phyloP scores from a whole-genome alignment of 352 stramenopile genomes.

The Globisporangium recalcitrans region DNA sequence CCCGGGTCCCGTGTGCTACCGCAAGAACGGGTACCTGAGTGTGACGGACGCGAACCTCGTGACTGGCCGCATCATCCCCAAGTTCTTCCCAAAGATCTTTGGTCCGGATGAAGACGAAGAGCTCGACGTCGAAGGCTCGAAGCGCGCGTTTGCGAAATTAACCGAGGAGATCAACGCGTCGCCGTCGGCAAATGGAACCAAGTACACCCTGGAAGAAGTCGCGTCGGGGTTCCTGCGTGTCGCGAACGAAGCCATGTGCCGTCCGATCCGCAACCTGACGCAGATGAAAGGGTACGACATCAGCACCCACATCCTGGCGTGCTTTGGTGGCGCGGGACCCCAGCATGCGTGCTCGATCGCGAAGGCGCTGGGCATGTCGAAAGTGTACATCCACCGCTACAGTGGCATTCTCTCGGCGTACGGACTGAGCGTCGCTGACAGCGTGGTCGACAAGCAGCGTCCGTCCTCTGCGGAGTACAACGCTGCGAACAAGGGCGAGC shows the following conservation, averaged over 20 bases:
- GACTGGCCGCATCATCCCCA: conserved; percentile 94
- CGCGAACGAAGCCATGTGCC: conserved; percentile 99
- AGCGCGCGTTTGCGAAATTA: conserved; percentile 89
- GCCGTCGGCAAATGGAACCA: conserved; percentile 39
- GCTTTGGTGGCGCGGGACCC: conserved; percentile 97
- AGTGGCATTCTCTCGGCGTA: conserved; percentile 98
- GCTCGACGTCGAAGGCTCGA: conserved; percentile 93
- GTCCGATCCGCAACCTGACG: conserved; percentile 98
- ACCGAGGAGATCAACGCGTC: conserved; percentile 85
- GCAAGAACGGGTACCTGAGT: conserved; percentile 94
- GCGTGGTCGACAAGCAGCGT: conserved; percentile 95
- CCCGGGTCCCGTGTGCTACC: conserved; percentile 95
- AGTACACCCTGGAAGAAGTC: conserved; percentile 91
- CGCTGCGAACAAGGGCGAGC: conserved; percentile 33
- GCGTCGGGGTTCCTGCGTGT: conserved; percentile 97
- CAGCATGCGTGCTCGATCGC: conserved; percentile 98
- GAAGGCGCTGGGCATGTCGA: conserved; percentile 94
- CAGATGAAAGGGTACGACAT: conserved; percentile 98
- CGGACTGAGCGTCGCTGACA: conserved; percentile 95
- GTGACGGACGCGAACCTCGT: conserved; percentile 99
- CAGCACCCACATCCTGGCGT: conserved; percentile 94
- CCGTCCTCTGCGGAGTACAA: conserved; percentile 75
- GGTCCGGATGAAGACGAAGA: conserved; percentile 96
- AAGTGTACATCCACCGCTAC: conserved; percentile 98
- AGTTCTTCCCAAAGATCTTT: conserved; percentile 99